Evolutionary conservation across 495 filamentous ascomycete genomes (phyloP).

Genomic region (Aspergillus kassunensis): DNA sequence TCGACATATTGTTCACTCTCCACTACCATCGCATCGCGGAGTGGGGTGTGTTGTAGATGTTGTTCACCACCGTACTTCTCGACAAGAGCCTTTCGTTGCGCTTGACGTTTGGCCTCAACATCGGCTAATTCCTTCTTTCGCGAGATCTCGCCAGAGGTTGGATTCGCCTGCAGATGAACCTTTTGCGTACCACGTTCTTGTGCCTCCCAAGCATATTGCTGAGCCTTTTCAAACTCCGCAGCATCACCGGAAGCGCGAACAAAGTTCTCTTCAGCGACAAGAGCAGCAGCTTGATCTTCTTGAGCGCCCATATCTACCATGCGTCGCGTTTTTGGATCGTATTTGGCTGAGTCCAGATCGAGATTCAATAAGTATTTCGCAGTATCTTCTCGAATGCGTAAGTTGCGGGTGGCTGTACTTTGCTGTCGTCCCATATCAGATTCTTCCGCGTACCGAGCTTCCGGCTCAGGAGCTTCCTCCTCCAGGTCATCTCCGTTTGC

Average conservation of each 20-base stretch:
- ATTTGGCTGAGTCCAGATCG: constrained; percentile 93
- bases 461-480: constrained; percentile 54
- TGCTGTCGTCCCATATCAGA: constrained; percentile 95
- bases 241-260: constrained; percentile 89
- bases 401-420: constrained; percentile 81
- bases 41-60: constrained; percentile 56
- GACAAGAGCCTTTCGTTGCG: constrained; percentile 65
- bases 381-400: constrained; percentile 92
- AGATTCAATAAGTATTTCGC: constrained; percentile 97
- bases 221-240: constrained; percentile 87
- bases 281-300: constrained; percentile 72
- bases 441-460: constrained; percentile 87
- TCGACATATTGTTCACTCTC: constrained; percentile 90
- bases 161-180: constrained; percentile 91
- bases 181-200: constrained; percentile 76
- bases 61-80: constrained; percentile 83
- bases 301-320: constrained; percentile 90
- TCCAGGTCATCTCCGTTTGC: constrained; percentile 41
- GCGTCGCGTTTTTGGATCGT: constrained; percentile 93
- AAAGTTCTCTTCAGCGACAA: constrained; percentile 94
- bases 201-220: constrained; percentile 89
- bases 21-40: constrained; percentile 63
- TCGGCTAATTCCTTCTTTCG: constrained; percentile 76
- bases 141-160: constrained; percentile 81
- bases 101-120: constrained; percentile 59